Evolutionary conservation across 2,329 filamentous ascomycete species (phyloP), one percentile per base, ranked within the genome.

Genomic region (Stagonosporopsis cucurbitacearum): DNA sequence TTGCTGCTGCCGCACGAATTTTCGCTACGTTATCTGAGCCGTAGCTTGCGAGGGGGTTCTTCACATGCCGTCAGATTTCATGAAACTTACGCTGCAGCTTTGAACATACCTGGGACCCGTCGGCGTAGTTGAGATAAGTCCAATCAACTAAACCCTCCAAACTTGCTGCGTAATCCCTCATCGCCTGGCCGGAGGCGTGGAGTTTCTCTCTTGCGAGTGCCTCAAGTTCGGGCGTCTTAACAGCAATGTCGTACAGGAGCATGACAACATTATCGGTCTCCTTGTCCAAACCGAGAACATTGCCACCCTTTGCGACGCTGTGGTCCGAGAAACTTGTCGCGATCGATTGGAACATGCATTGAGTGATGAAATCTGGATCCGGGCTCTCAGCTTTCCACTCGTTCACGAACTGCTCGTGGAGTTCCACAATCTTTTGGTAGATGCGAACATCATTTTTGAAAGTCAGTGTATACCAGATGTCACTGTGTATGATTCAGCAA

Each of bases 11-110:
- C 2, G 63, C 59, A 39, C 63, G 59, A 45, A 81, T 65, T 33
- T 66, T 69, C 22, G 63, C 58, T 20, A 73, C 62, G 47, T 77
- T 81, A 4, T 60, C 62, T 17, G 60, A 30, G 1, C 79, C 79
- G 58, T 80, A 82, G 22, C 74, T 70, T 17, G 63, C 58, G 33
- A 81, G 63, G 3, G 76, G 70, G 59, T 78, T 71, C 65, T 64
- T 13, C 20, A 15, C 30, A 78, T n/a, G n/a, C 5, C 25, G 44
- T 62, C 13, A 62, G 50, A 15, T 9, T 9, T 19, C 13, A 22
- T 2, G 26, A 3, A 3, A 35, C 30, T 9, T n/a, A 3, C 39
- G 5, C 30, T 13, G 15, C n/a, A 28, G 7, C 7, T 32, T 7
- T 19, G 1, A 19, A 36, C 28, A 22, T 59, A 63, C 60, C 56